Conservation (phyloP, 441 rosid genomes). For the Eruca vesicaria region DNA sequence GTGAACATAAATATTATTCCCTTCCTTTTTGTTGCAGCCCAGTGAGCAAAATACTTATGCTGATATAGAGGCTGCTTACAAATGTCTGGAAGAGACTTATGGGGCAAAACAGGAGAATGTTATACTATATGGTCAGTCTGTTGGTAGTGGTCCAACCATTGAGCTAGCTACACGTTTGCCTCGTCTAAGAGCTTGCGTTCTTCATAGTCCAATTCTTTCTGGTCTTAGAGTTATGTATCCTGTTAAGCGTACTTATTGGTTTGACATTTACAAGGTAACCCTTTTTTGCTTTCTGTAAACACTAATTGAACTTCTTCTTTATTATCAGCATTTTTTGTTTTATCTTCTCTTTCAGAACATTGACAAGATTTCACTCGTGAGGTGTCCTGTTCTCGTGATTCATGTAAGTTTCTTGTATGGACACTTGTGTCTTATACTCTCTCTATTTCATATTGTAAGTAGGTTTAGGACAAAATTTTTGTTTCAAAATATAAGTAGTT, state of each 20-base stretch:
- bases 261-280: constrained; percentile 69
- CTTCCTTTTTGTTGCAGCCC: constrained; percentile 41
- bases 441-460: no score
- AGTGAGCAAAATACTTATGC: constrained; percentile 67
- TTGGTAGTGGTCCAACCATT: constrained; percentile 71
- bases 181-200: constrained; percentile 53
- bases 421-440: not conserved
- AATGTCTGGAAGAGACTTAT: constrained; percentile 60
- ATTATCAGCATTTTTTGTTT: constrained; percentile 1
- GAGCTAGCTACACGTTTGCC: constrained; percentile 60
- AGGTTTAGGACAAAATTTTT: no score
- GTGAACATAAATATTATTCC: not conserved
- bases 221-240: constrained; percentile 78
- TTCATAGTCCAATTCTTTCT: constrained; percentile 70
- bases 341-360: constrained; percentile 51
- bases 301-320: not conserved
- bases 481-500: no score
- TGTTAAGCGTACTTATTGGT: constrained; percentile 62
- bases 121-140: constrained; percentile 67
- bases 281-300: not conserved
- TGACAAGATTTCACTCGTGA: constrained; percentile 62
- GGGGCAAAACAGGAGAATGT: constrained; percentile 63
- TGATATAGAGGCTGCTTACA: constrained; percentile 71
- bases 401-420: constrained; percentile 50
- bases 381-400: constrained; percentile 69